phyloP scores from a whole-genome alignment of 1,284 basidiomycete species.

The Puccinia coronata region DNA sequence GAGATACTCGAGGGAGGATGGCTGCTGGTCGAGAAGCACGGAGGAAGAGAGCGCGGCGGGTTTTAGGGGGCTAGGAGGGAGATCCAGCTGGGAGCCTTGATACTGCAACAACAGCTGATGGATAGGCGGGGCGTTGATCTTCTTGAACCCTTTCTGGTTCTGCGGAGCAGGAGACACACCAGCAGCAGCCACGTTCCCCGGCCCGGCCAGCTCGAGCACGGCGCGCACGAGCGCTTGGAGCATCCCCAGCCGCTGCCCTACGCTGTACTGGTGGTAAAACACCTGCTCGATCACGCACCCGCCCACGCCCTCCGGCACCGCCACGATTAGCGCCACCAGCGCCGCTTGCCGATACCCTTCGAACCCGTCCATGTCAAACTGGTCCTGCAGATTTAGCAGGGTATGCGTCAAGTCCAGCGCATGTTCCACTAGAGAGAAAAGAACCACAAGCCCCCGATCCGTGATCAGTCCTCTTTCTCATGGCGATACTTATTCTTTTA shows the following conservation, averaged over 20 bases:
- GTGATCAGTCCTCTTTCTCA: too few relatives aligned
- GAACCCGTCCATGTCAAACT: conserved; percentile 32
- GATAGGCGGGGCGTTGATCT: not conserved
- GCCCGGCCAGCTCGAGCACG: conserved; percentile 9
- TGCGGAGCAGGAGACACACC: not conserved
- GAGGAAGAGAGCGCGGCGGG: not conserved
- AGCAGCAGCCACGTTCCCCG: too few relatives aligned
- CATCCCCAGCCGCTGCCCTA: conserved; percentile 30
- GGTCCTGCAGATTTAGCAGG: conserved; percentile 29
- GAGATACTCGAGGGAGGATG: not conserved
- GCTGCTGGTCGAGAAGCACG: not conserved
- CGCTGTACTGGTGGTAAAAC: conserved; percentile 39
- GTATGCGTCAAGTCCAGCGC: conserved; percentile 16
- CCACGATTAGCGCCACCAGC: not conserved
- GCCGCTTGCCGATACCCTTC: conserved; percentile 1
- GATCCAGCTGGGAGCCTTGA: not conserved
- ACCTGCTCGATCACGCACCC: conserved; percentile 38
- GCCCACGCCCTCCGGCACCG: conserved; percentile 6
- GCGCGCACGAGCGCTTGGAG: conserved; percentile 7
- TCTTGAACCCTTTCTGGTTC: not conserved
- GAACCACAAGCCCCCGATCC: too few relatives aligned
- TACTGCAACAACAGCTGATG: not conserved
- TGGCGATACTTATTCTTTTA: not conserved
- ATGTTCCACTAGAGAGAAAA: conserved; percentile 8
- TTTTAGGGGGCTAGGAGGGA: too few relatives aligned